Evolutionary conservation across 2,329 filamentous ascomycete species (phyloP), one percentile per base, ranked within the genome.

Genomic region (Talaromyces sp.): DNA sequence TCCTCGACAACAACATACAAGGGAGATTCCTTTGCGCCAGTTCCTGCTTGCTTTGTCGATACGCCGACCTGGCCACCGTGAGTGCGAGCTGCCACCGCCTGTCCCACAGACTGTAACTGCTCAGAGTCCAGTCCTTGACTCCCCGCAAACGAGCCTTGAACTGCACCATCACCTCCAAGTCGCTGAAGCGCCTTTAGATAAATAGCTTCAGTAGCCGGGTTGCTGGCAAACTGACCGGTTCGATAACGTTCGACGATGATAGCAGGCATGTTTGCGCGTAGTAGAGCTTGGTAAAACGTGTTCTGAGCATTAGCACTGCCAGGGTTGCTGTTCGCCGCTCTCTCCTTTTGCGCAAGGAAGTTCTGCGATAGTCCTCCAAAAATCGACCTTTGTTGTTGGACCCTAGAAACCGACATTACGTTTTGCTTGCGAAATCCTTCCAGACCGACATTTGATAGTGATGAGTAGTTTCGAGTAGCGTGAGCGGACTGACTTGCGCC

Each of bases 1-100:
- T 99, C 95, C 70, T 98, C 93, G 5, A 99, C 92, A 12, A 98
- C 90, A 46, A 99, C 95, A 72, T 98, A 93, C 31, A 99, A 85
- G n/a, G 93, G 93, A 54, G 90, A 87, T 40, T 88, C 88, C 77
- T 93, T 96, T 31, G 83, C 84, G 37, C 92, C 92, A 56, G 85
- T 86, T 42, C 87, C 87, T 52, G 72, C 71, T 33, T 76, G 75
- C 64, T 78, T 78, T 63, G 71, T 72, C 62, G 78, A 79, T 52
- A 82, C 77, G 61, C 80, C 80, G 64, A 90, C 78, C 71, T 89
- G 89, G 48, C 86, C 86, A 60, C 89, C 90, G 58, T 84, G 82
- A 58, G 84, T 83, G 58, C 86, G 86, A 58, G 91, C 90, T 58
- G 90, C 90, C 59, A 95, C 84, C 58, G 92, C 91, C 76, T 96